A percentile compares a stretch with the other conserved stretches of the same genome.
phyloP scores from a whole-genome alignment of 176 grass and related monocot genomes.

The Bolboschoenus planiculmis region DNA sequence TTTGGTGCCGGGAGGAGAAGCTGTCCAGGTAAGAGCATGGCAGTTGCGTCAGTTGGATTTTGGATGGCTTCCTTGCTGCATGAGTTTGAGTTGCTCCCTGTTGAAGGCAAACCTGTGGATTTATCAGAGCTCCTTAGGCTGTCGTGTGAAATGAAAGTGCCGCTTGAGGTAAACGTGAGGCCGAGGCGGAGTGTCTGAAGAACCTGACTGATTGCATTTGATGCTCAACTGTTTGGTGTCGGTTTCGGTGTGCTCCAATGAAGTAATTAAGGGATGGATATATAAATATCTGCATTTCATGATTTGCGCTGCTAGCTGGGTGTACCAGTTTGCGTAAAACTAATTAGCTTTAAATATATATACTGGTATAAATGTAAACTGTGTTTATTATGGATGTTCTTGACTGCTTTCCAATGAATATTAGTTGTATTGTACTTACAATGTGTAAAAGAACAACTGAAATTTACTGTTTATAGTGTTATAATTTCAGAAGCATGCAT shows the following conservation, averaged over 20 bases:
- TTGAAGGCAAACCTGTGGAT: constrained; percentile 32
- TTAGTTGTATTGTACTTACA: not conserved
- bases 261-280: not conserved
- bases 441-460: not conserved
- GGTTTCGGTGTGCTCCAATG: not conserved
- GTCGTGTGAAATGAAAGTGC: constrained; percentile 74
- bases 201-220: not conserved
- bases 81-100: constrained; percentile 57
- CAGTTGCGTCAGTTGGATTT: constrained; percentile 43
- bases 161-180: constrained; percentile 49
- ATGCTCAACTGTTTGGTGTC: not conserved
- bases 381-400: constrained; percentile 3
- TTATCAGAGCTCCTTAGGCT: constrained; percentile 68
- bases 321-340: not conserved
- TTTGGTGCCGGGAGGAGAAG: constrained; percentile 75
- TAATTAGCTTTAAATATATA: not conserved
- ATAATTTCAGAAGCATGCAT: not conserved
- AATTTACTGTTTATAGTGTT: not conserved
- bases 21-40: constrained; percentile 68
- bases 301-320: not conserved
- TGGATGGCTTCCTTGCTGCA: constrained; percentile 81
- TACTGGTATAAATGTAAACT: not conserved
- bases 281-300: not conserved
- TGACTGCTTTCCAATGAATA: not conserved
- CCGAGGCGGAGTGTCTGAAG: constrained; percentile 23